These are phyloP conservation scores for Ceratobasidium sp. DNA, from an alignment of 1,284 basidiomycete genomes.

Conservation along the genomic window DNA sequence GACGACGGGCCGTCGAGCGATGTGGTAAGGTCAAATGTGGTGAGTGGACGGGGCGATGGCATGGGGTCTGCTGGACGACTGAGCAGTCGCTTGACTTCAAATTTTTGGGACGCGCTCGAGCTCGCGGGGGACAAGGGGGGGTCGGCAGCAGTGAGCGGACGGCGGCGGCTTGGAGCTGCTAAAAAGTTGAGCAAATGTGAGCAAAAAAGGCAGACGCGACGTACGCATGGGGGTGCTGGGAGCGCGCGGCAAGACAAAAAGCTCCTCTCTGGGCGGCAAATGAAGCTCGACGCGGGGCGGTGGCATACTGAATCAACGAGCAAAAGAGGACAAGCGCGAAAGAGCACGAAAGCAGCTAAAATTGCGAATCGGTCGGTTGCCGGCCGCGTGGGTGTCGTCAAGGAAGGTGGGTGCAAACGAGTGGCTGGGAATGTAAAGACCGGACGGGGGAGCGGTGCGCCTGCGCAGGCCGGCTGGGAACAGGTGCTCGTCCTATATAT, in stretches of 20 bases:
- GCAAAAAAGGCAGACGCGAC: not conserved
- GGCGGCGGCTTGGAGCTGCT: constrained; percentile 34
- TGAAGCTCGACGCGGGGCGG: not conserved
- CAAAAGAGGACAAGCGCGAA: not conserved
- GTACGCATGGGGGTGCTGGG: constrained; percentile 17
- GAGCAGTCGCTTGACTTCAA: constrained; percentile 46
- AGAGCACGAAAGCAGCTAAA: not conserved
- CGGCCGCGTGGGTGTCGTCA: constrained; percentile 2
- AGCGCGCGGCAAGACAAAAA: not conserved
- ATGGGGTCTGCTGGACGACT: constrained; percentile 33
- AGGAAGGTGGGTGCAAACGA: constrained; percentile 29
- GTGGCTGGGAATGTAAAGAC: constrained; percentile 6
- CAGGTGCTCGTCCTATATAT: not conserved
- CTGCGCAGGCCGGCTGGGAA: constrained; percentile 44
- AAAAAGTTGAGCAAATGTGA: not conserved
- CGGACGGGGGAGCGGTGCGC: constrained; percentile 36
- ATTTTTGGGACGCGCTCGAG: constrained; percentile 45
- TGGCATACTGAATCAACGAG: not conserved
- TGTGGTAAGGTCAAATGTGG: constrained; percentile 18
- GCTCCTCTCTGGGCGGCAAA: constrained; percentile 1
- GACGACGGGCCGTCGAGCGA: not conserved
- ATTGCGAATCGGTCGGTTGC: too few relatives aligned
- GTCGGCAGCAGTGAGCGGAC: constrained; percentile 13
- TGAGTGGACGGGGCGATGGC: constrained; percentile 20
- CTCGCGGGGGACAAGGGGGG: constrained; percentile 24